Percentiles rank a stretch among this genome's conserved stretches.
These are phyloP conservation scores for Fusarium abutilonis DNA, from an alignment of 2,329 filamentous ascomycete genomes.

Conservation along the genomic window DNA sequence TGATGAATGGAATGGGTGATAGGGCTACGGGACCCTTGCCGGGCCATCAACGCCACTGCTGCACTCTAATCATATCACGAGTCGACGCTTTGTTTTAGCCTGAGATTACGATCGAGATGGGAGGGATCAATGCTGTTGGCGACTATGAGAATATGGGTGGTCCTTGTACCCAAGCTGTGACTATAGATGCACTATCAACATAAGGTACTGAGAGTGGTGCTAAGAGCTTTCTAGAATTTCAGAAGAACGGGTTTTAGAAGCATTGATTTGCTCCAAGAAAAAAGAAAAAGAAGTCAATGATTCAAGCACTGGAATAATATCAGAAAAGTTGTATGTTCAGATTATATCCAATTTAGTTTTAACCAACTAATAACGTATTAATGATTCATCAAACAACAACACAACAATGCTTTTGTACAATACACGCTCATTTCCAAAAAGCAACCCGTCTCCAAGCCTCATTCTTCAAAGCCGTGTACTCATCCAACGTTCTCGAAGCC, in stretches of 20 bases:
- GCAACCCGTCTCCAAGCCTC: constrained; percentile 49
- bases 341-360: not conserved
- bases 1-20: not conserved
- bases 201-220: too few relatives aligned
- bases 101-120: not conserved
- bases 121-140: not conserved
- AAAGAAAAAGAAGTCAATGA: too few relatives aligned
- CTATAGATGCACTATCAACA: too few relatives aligned
- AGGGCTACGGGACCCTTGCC: constrained; percentile 24
- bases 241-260: too few relatives aligned
- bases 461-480: constrained; percentile 46
- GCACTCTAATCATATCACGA: not conserved
- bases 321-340: too few relatives aligned
- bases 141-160: too few relatives aligned
- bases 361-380: not conserved
- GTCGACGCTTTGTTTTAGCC: not conserved
- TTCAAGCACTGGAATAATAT: too few relatives aligned
- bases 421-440: constrained; percentile 20
- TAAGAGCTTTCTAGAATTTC: too few relatives aligned
- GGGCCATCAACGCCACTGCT: constrained; percentile 7
- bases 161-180: too few relatives aligned
- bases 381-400: not conserved
- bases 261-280: too few relatives aligned
- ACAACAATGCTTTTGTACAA: constrained; percentile 2
- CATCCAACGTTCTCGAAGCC: constrained; percentile 46